Evolutionary conservation across 2,329 filamentous ascomycete genomes (phyloP).

Genomic region (Monosporascus sp.): DNA sequence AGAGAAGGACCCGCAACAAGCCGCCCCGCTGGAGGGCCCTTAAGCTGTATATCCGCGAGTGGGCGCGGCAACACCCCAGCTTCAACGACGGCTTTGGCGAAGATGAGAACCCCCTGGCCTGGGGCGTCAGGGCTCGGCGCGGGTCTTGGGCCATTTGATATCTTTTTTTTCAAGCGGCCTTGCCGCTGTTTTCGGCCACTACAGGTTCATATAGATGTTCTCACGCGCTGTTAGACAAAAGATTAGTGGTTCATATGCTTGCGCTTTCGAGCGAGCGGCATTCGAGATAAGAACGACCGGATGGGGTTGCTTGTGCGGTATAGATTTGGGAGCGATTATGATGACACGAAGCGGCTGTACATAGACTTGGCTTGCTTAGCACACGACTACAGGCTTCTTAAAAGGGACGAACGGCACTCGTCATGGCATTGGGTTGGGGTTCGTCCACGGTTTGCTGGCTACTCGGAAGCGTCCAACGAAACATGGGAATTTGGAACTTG

Average conservation of each 20-base stretch:
- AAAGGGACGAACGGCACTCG: not conserved
- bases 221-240: too few relatives aligned
- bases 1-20: slow-evolving; percentile 40
- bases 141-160: slow-evolving; percentile 69
- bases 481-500: too few relatives aligned
- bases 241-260: too few relatives aligned
- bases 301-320: not conserved
- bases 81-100: slow-evolving; percentile 58
- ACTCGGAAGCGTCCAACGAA: too few relatives aligned
- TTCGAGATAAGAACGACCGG: not conserved
- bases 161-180: not conserved
- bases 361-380: not conserved
- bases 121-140: slow-evolving; percentile 62
- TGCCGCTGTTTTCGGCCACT: not conserved
- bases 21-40: slow-evolving; percentile 74
- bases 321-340: too few relatives aligned
- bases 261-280: not conserved
- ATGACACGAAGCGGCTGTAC: not conserved
- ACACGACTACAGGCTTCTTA: not conserved
- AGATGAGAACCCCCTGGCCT: slow-evolving; percentile 52
- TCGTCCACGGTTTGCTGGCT: not conserved
- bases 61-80: slow-evolving; percentile 80
- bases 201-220: too few relatives aligned
- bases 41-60: slow-evolving; percentile 77
- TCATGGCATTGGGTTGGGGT: not conserved